phyloP scores from a whole-genome alignment of 2,329 filamentous ascomycete genomes.

The Fusarium odoratissimum region DNA sequence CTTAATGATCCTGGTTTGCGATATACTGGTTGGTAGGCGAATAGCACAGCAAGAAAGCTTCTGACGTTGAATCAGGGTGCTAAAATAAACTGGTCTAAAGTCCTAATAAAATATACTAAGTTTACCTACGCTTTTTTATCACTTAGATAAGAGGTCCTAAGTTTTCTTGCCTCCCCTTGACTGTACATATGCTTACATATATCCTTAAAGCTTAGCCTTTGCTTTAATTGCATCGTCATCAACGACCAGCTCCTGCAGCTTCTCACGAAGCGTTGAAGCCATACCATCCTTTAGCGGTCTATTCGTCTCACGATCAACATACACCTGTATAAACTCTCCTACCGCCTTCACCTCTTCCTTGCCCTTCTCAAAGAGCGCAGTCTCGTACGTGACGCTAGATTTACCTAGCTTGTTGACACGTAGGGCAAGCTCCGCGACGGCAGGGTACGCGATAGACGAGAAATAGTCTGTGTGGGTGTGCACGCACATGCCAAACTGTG shows the following conservation, averaged over 20 bases:
- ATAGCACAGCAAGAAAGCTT: not conserved
- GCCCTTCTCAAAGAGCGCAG: slow-evolving; percentile 84
- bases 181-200: not conserved
- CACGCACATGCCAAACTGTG: slow-evolving; percentile 85
- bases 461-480: slow-evolving; percentile 90
- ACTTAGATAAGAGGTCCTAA: not conserved
- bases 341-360: slow-evolving; percentile 80
- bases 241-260: slow-evolving; percentile 67
- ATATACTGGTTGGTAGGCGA: not conserved
- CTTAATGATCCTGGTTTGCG: not conserved
- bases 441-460: slow-evolving; percentile 82
- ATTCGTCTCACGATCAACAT: slow-evolving; percentile 79
- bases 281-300: slow-evolving; percentile 76
- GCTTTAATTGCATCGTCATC: not conserved
- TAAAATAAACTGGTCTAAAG: not conserved
- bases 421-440: slow-evolving; percentile 82
- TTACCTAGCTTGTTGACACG: slow-evolving; percentile 86
- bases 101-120: not conserved
- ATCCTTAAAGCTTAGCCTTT: slow-evolving; percentile 28
- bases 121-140: not conserved
- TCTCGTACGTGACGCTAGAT: slow-evolving; percentile 90
- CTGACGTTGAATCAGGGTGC: too few relatives aligned
- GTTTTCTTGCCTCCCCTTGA: not conserved
- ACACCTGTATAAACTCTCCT: slow-evolving; percentile 88
- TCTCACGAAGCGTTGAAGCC: slow-evolving; percentile 66